A percentile compares a stretch with the other conserved stretches of the same genome.
phyloP scores from a whole-genome alignment of 1,139 yeast genomes.

The Scheffersomyces parashehatae region DNA sequence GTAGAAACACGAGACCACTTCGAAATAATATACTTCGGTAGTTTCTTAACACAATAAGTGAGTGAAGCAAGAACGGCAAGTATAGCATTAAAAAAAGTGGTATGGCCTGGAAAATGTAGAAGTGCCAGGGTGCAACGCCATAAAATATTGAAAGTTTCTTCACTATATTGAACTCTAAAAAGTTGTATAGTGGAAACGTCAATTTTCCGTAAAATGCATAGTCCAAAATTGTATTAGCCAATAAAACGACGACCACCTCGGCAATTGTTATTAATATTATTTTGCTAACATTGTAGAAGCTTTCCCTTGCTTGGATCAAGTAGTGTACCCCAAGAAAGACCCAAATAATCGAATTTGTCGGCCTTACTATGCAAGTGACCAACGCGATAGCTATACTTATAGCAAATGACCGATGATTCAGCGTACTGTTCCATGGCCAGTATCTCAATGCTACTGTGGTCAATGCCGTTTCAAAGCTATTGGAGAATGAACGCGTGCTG shows the following conservation, averaged over 20 bases:
- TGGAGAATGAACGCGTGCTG: slow-evolving; percentile 82
- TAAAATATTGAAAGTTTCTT: slow-evolving; percentile 77
- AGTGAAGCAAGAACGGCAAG: slow-evolving; percentile 52
- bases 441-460: slow-evolving; percentile 68
- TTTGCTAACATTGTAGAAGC: slow-evolving; percentile 10
- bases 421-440: slow-evolving; percentile 63
- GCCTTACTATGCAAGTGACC: slow-evolving; percentile 68
- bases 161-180: slow-evolving; percentile 73
- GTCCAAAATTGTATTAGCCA: slow-evolving; percentile 46
- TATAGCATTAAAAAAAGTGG: slow-evolving; percentile 73
- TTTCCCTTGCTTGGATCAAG: slow-evolving; percentile 12
- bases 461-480: slow-evolving; percentile 73
- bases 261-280: slow-evolving; percentile 12
- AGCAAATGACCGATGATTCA: slow-evolving; percentile 13
- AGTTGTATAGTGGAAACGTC: slow-evolving; percentile 67
- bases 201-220: slow-evolving; percentile 56
- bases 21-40: slow-evolving; percentile 18
- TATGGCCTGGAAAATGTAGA: slow-evolving; percentile 77
- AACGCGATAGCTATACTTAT: slow-evolving; percentile 47
- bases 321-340: slow-evolving; percentile 49
- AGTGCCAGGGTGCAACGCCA: slow-evolving; percentile 85
- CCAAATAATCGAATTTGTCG: slow-evolving; percentile 85
- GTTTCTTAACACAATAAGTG: slow-evolving; percentile 12
- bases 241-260: slow-evolving; percentile 25
- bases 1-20: slow-evolving; percentile 42